Evolutionary conservation across 75 land plant species (phyloP).

Genomic region (Cupressus sempervirens): DNA sequence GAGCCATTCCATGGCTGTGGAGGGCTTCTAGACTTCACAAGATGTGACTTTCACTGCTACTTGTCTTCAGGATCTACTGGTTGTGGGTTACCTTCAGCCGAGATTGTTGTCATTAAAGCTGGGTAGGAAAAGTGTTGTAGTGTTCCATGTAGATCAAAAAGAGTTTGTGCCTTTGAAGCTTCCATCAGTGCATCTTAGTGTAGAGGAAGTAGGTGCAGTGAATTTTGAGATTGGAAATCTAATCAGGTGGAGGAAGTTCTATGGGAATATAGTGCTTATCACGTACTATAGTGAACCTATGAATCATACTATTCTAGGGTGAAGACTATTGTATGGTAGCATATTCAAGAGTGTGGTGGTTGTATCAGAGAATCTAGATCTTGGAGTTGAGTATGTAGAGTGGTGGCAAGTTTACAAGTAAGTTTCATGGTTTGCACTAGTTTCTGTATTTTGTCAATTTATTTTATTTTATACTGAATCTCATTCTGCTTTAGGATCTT

Average conservation of each 20-base stretch:
- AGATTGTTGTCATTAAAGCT: no score
- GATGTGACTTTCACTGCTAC: no score
- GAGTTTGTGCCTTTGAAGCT: conserved; percentile 80
- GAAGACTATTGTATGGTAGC: conserved; percentile 96
- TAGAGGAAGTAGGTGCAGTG: conserved; percentile 71
- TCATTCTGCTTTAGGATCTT: not conserved
- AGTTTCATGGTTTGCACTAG: conserved; percentile 17
- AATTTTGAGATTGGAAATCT: conserved; percentile 79
- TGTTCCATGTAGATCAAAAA: conserved; percentile 63
- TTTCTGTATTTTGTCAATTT: not conserved
- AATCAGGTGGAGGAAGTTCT: conserved; percentile 78
- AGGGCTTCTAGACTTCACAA: no score
- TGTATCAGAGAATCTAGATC: conserved; percentile 58
- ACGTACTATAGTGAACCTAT: conserved; percentile 65
- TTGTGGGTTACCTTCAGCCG: no score
- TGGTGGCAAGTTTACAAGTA: conserved; percentile 66
- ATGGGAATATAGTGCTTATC: conserved; percentile 90
- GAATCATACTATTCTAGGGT: conserved; percentile 79
- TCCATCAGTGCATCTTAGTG: conserved; percentile 85
- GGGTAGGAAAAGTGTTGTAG: conserved; percentile 40
- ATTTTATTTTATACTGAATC: not conserved
- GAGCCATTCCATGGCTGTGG: no score
- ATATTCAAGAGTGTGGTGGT: no score
- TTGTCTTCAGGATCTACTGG: no score
- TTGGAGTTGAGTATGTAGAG: conserved; percentile 64